Conservation (phyloP, 2,329 filamentous ascomycete genomes). For the Ascochyta lentis region DNA sequence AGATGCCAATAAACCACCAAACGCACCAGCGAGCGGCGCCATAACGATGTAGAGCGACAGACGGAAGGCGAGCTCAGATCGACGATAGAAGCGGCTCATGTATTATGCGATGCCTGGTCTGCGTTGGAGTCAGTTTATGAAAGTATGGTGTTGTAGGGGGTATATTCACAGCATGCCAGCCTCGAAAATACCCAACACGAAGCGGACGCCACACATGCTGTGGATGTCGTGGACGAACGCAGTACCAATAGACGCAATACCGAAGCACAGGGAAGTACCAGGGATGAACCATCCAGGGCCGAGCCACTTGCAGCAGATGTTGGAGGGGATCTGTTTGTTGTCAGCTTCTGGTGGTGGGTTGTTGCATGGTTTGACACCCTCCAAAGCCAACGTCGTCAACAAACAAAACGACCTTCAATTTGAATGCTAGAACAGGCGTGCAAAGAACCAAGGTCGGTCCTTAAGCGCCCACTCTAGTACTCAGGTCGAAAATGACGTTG, state of each 20-base stretch:
- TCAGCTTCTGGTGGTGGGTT: constrained; percentile 45
- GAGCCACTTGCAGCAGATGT: constrained; percentile 72
- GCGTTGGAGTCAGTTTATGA: too few relatives aligned
- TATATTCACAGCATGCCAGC: constrained; percentile 65
- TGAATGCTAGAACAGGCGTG: too few relatives aligned
- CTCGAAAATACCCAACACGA: constrained; percentile 71
- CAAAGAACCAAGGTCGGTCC: too few relatives aligned
- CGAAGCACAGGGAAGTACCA: constrained; percentile 66
- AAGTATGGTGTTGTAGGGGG: too few relatives aligned
- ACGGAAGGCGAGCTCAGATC: constrained; percentile 71
- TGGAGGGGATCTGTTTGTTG: constrained; percentile 68
- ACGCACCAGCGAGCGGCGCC: constrained; percentile 73
- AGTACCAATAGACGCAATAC: constrained; percentile 67
- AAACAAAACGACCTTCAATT: too few relatives aligned
- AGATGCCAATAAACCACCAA: constrained; percentile 68
- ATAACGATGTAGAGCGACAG: constrained; percentile 74
- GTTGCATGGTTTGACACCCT: too few relatives aligned
- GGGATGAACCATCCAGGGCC: constrained; percentile 78
- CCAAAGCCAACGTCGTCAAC: too few relatives aligned
- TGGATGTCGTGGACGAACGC: constrained; percentile 67
- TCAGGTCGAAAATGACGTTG: not conserved
- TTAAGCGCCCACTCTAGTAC: too few relatives aligned
- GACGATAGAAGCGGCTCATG: constrained; percentile 73
- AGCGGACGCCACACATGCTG: constrained; percentile 66
- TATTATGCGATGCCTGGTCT: constrained; percentile 71